phyloP scores from a whole-genome alignment of 495 filamentous ascomycete species.

The Penicillium lagena region DNA sequence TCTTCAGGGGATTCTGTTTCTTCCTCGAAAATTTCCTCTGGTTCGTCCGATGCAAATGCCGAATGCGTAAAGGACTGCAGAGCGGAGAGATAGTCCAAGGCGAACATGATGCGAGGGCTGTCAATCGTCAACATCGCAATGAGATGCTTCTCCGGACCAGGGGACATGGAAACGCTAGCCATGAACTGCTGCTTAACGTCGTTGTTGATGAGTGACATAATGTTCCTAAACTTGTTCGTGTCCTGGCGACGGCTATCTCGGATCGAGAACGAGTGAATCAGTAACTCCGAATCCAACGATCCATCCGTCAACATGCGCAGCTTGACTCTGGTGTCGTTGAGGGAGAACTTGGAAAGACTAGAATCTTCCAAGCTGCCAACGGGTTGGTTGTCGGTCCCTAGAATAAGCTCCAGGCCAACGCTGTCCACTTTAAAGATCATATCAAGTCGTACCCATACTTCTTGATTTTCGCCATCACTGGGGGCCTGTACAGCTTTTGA shows the following conservation, averaged over 20 bases:
- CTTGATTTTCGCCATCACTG: slow-evolving; percentile 55
- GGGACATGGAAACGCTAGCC: slow-evolving; percentile 91
- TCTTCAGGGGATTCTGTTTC: slow-evolving; percentile 52
- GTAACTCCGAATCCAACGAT: slow-evolving; percentile 84
- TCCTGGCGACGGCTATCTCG: slow-evolving; percentile 79
- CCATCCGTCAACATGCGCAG: slow-evolving; percentile 91
- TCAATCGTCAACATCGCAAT: slow-evolving; percentile 94
- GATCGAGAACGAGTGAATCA: slow-evolving; percentile 93
- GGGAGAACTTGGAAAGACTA: slow-evolving; percentile 86
- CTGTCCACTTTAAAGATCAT: slow-evolving; percentile 85
- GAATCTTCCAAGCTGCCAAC: slow-evolving; percentile 71
- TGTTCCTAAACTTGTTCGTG: slow-evolving; percentile 92
- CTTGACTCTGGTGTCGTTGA: slow-evolving; percentile 88
- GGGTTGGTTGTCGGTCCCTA: slow-evolving; percentile 65
- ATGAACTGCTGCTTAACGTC: slow-evolving; percentile 93
- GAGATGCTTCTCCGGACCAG: slow-evolving; percentile 72
- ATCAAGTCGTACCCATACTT: slow-evolving; percentile 89
- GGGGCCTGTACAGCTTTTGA: slow-evolving; percentile 44
- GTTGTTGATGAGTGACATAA: slow-evolving; percentile 95
- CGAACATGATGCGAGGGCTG: slow-evolving; percentile 90
- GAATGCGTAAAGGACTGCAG: slow-evolving; percentile 72
- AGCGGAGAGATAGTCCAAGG: slow-evolving; percentile 89
- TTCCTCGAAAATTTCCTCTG: slow-evolving; percentile 35
- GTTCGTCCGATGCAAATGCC: slow-evolving; percentile 57
- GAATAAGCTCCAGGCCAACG: slow-evolving; percentile 81